These are phyloP conservation scores for Lizonia empirigonia DNA, from an alignment of 2,329 filamentous ascomycete genomes.

Conservation along the genomic window DNA sequence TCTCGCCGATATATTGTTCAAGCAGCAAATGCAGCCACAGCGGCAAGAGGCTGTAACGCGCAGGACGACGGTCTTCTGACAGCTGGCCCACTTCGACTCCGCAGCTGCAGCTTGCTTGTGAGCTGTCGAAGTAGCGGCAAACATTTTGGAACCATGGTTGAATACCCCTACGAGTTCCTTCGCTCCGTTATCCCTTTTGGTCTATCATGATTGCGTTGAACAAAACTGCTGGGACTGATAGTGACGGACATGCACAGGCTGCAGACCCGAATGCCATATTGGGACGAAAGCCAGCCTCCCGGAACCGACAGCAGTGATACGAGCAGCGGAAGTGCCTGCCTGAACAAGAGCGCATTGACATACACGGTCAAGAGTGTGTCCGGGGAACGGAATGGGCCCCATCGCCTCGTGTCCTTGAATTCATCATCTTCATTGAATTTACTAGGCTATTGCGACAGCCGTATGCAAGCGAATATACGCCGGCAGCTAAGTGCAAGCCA, in stretches of 20 bases:
- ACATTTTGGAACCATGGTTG: not conserved
- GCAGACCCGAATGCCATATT: conserved; percentile 9
- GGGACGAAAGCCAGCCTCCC: not conserved
- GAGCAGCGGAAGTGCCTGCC: conserved; percentile 9
- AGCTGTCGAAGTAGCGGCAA: not conserved
- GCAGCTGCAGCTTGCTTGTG: conserved; percentile 3
- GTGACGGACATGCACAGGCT: conserved; percentile 6
- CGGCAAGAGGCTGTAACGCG: conserved; percentile 1
- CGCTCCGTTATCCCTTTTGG: conserved; percentile 3
- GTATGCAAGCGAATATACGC: conserved; percentile 4
- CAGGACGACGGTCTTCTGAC: conserved; percentile 1
- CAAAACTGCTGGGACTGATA: conserved; percentile 1
- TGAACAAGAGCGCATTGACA: not conserved
- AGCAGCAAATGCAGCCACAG: not conserved
- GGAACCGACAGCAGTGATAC: conserved; percentile 1
- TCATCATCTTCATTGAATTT: not conserved
- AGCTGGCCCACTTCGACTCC: conserved; percentile 5
- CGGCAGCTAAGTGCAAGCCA: not conserved
- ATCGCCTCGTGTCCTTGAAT: not conserved
- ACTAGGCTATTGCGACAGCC: conserved; percentile 3
- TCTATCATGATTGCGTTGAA: not conserved
- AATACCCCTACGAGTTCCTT: conserved; percentile 4
- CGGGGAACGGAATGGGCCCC: no score
- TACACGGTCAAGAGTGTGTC: not conserved
- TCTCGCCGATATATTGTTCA: not conserved